Evolutionary conservation across 345 rosid genomes (phyloP).

Genomic region (Populus tremula): DNA sequence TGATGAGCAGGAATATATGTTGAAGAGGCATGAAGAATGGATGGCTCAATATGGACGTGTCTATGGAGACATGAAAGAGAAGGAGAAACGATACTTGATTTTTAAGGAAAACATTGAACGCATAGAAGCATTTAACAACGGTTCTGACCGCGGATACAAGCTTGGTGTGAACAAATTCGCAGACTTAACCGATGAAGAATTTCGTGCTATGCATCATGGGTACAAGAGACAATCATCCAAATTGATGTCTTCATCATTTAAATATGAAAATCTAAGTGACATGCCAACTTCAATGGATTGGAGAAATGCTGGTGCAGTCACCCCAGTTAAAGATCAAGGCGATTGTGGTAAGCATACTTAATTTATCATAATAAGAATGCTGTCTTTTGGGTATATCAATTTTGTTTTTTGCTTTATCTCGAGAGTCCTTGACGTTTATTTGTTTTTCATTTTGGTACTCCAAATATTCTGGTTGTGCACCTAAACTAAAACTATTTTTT

Average conservation of each 20-base stretch:
- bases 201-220: conserved; percentile 27
- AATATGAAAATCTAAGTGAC: conserved; percentile 21
- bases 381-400: too few relatives aligned
- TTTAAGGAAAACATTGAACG: too few relatives aligned
- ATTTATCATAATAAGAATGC: neutral
- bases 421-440: too few relatives aligned
- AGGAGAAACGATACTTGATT: too few relatives aligned
- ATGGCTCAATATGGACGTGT: conserved; percentile 24
- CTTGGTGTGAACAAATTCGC: conserved; percentile 33
- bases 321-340: conserved; percentile 46
- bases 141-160: conserved; percentile 19
- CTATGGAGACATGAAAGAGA: neutral
- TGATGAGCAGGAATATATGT: neutral
- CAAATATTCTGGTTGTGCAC: too few relatives aligned
- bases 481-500: too few relatives aligned
- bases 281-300: conserved; percentile 37
- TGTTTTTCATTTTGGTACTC: too few relatives aligned
- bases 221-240: conserved; percentile 5
- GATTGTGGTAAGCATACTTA: conserved; percentile 29
- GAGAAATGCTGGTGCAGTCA: conserved; percentile 38
- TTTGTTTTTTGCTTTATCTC: too few relatives aligned
- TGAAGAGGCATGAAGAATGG: conserved; percentile 39
- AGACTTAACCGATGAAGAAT: conserved; percentile 38
- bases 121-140: neutral
- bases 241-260: conserved; percentile 8